Base-by-base conservation (phyloP, 1,284 basidiomycete species). In the Cutaneotrichosporon cyanovorans region DNA sequence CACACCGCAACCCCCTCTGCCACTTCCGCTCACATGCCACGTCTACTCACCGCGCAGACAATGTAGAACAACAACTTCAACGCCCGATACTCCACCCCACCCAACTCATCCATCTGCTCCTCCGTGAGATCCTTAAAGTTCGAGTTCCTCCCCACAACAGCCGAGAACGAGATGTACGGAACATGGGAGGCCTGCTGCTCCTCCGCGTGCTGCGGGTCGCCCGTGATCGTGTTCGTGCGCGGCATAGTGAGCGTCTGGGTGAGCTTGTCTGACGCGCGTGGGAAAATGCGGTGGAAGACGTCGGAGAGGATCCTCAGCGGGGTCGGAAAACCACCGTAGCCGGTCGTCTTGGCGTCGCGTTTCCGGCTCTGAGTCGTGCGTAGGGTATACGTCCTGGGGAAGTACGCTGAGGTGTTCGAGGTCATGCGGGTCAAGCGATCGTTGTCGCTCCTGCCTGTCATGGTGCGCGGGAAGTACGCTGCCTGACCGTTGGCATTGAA, bases 71-170 rank as follows among this genome's bases (percentile, higher is more conserved):
- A 68, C 4, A 84, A 76, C 50, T 83, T 83, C 46, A 95, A 72
- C 1, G 85, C 89, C n/a, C 89, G 79, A 62, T 90, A 97, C 68
- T 98, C 93, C 14, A 95, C 85, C 6, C 92, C 92, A 8, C 91
- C 91, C 5, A 97, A 75, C 69, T 96, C 90, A 53, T 93, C 86
- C 57, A 88, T 75, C 61, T 97, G 85, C 45, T 89, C 85, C 30
- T 81, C 78, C 0, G 84, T 87, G 43, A 96, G 71, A 34, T 79
- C 75, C 40, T 81, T 79, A 65, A 98, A 96, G n/a, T 78, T 75
- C 19, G 88, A 93, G 67, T 97, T 97, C 43, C 85, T 76, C 0
- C 87, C 87, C 4, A 93, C 87, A 11, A 80, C 72, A 0, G 86
- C 85, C 35, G 87, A 80, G 65, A 96, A 96, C 2, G 83, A 80